Evolutionary conservation across 257 asterid genomes (phyloP), one percentile per base, ranked within the genome.

Genomic region (Leonotis leonurus): DNA sequence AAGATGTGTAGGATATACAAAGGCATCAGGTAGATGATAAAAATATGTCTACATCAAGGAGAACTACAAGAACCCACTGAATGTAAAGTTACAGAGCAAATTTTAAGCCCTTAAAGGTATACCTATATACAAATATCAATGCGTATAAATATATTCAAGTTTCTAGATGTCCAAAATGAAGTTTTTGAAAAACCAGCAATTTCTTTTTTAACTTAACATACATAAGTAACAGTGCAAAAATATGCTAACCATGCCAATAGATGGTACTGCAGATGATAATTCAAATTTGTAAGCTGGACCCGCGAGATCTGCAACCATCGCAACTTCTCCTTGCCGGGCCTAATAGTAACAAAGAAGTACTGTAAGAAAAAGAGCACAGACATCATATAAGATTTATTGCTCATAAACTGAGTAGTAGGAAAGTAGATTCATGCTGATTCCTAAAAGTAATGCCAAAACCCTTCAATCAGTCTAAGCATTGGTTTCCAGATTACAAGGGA

Each of bases 251-350:
- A 75, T 56, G 80, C 91, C 95, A 68, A 79, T 36, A 52, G 86
- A 72, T 43, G 99, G 99, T 56, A 89, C 82, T 56, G 84, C 70
- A 60, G 97, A 78, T 41, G 95, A 75, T 64, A 92, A 60, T 72
- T 83, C 83, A 54, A 92, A 64, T 78, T 83, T 79, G 83, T 81
- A 85, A 55, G 83, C 87, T 29, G 99, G 94, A 18, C 84, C 79
- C 0, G 86, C 85, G 72, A 89, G 82, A 78, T 92, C 95, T 33
- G 90, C 94, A 66, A 83, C 84, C 84, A 89, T 71, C 14, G 95
- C 78, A 68, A 89, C 72, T 76, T 92, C 95, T 69, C 99, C 97
- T 76, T 81, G 94, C 54, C 76, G 82, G 49, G 88, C 87, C 98
- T 90, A 73, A 54, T 67, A 63, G 27, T 36, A 30, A 29, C 17